A percentile compares a stretch with the other conserved stretches of the same genome.
phyloP scores from a whole-genome alignment of 257 asterid genomes.

The Salvia splendens region DNA sequence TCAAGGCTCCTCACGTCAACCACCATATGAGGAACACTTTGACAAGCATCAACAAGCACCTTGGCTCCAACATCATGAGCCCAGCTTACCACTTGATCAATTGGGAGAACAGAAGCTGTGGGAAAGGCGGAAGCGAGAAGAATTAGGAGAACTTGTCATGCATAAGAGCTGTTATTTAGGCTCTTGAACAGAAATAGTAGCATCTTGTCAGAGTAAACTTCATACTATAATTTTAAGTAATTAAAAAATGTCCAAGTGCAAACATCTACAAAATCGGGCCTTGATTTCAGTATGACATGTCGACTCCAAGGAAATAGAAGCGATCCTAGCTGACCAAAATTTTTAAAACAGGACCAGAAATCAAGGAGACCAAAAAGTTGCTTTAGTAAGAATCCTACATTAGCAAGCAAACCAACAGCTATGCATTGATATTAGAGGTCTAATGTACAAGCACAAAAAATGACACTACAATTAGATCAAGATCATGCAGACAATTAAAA shows the following conservation, averaged over 20 bases:
- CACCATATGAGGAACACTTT: conserved; percentile 97
- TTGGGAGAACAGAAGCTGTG: conserved; percentile 83
- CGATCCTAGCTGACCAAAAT: neutral
- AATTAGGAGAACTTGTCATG: neutral
- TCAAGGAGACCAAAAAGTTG: conserved; percentile 13
- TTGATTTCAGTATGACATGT: neutral
- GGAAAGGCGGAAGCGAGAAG: conserved; percentile 24
- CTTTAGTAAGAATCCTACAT: conserved; percentile 1
- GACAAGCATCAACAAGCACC: conserved; percentile 97
- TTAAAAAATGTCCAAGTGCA: neutral
- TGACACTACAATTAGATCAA: conserved; percentile 13
- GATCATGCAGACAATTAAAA: conserved; percentile 17
- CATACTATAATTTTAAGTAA: neutral
- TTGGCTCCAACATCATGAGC: conserved; percentile 91
- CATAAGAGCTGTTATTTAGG: conserved; percentile 1
- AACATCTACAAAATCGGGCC: neutral
- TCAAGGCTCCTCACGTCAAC: conserved; percentile 81
- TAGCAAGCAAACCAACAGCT: conserved; percentile 18
- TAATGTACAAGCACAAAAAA: conserved; percentile 15
- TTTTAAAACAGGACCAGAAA: conserved; percentile 6
- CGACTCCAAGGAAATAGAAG: conserved; percentile 13
- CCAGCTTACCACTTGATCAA: conserved; percentile 79
- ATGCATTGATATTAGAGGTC: conserved; percentile 17
- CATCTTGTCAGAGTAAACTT: conserved; percentile 8
- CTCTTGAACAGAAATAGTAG: conserved; percentile 17